These are phyloP conservation scores for Trypanosomatidae sp. DNA, from an alignment of 208 protist genomes.

Conservation along the genomic window DNA sequence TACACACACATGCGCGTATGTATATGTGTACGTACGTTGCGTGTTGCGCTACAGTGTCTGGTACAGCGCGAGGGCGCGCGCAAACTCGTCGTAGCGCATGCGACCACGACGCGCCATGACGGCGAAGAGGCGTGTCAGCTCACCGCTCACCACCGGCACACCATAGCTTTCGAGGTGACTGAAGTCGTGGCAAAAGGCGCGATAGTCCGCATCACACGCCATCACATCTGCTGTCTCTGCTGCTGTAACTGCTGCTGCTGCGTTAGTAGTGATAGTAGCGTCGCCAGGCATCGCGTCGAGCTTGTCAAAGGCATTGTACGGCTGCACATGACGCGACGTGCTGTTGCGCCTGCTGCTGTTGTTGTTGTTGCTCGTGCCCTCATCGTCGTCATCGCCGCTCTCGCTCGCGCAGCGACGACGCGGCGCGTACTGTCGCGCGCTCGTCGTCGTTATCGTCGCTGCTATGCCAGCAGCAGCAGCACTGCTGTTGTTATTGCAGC, in stretches of 20 bases:
- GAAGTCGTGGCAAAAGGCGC: slow-evolving; percentile 34
- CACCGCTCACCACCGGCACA: slow-evolving; percentile 21
- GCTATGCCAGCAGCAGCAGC: too few relatives aligned
- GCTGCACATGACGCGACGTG: too few relatives aligned
- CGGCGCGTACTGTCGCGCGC: too few relatives aligned
- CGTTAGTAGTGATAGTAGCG: too few relatives aligned
- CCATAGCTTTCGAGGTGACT: slow-evolving; percentile 38
- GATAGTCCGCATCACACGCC: slow-evolving; percentile 10
- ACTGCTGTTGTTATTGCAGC: too few relatives aligned
- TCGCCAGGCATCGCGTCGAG: too few relatives aligned
- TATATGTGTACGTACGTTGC: background rate
- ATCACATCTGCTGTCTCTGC: too few relatives aligned
- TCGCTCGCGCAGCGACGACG: too few relatives aligned
- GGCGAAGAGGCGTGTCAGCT: slow-evolving; percentile 24
- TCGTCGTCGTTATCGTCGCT: too few relatives aligned
- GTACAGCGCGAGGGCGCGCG: slow-evolving; percentile 21
- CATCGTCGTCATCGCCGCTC: background rate
- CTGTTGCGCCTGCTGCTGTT: too few relatives aligned
- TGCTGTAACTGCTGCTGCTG: too few relatives aligned
- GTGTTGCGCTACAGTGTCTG: slow-evolving; percentile 21
- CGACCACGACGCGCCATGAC: slow-evolving; percentile 18
- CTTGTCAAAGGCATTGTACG: too few relatives aligned
- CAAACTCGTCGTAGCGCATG: slow-evolving; percentile 40
- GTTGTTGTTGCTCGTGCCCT: background rate
- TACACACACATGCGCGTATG: background rate